Conservation (phyloP, 345 rosid species). For the Geranium rotundifolium region DNA sequence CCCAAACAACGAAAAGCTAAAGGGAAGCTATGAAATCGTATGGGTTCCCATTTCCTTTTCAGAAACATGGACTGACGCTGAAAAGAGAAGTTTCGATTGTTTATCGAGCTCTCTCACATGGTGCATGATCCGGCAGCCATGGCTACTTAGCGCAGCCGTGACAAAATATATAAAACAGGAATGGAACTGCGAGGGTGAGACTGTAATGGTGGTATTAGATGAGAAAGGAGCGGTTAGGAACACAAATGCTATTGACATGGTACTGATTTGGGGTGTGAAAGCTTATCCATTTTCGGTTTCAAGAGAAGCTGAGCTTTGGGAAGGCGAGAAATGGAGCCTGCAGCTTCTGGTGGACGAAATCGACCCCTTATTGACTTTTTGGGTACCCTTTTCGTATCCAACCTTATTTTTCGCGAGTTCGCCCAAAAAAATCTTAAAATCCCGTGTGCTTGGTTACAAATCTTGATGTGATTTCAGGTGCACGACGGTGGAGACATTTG, state of each 20-base stretch:
- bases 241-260: constrained; percentile 59
- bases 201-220: constrained; percentile 52
- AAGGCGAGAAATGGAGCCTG: constrained; percentile 41
- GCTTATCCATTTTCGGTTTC: constrained; percentile 65
- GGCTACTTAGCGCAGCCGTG: constrained; percentile 35
- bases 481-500: constrained; percentile 46
- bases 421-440: too few species aligned
- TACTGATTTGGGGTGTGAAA: constrained; percentile 56
- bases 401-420: not conserved
- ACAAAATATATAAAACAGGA: constrained; percentile 35
- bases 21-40: constrained; percentile 36
- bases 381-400: constrained; percentile 28
- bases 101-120: constrained; percentile 46
- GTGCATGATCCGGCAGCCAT: constrained; percentile 50
- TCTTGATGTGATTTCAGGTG: constrained; percentile 29
- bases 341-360: constrained; percentile 38
- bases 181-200: constrained; percentile 39
- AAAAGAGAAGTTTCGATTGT: constrained; percentile 26
- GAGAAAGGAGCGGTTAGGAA: constrained; percentile 39
- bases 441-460: constrained; percentile 1
- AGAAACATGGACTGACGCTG: constrained; percentile 40
- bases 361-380: constrained; percentile 33
- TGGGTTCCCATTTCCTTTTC: constrained; percentile 55
- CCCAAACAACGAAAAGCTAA: constrained; percentile 22
- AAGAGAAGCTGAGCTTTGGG: constrained; percentile 62